These are phyloP conservation scores for Phaffomyces opuntiae DNA, from an alignment of 805 yeast species.

Conservation along the genomic window DNA sequence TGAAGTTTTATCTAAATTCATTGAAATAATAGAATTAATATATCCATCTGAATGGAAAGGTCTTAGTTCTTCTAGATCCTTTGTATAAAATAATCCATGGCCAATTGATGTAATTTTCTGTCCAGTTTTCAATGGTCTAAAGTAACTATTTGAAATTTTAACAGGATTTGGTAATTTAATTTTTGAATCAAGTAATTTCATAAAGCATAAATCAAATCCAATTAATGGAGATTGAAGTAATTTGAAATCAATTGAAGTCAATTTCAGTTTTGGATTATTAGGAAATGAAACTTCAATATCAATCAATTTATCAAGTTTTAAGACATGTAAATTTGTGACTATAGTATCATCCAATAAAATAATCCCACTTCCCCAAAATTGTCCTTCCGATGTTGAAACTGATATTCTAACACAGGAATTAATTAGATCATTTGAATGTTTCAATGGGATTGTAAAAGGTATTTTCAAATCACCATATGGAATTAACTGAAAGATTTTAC, in stretches of 20 bases:
- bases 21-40: conserved; percentile 13
- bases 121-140: conserved; percentile 10
- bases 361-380: conserved; percentile 26
- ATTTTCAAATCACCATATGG: conserved; percentile 3
- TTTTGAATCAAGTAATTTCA: conserved; percentile 8
- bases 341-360: conserved; percentile 11
- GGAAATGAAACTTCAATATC: conserved; percentile 12
- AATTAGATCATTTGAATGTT: conserved; percentile 1
- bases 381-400: conserved; percentile 11
- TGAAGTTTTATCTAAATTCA: conserved; percentile 8
- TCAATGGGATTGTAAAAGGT: background rate
- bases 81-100: conserved; percentile 19
- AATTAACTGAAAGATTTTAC: conserved; percentile 12
- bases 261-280: background rate
- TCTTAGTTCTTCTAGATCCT: conserved; percentile 2
- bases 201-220: conserved; percentile 23
- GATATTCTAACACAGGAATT: conserved; percentile 20
- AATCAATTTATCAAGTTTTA: conserved; percentile 11
- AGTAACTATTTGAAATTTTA: conserved; percentile 1
- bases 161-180: conserved; percentile 10
- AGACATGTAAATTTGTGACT: conserved; percentile 22
- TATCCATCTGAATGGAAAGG: conserved; percentile 20
- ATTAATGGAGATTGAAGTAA: conserved; percentile 12
- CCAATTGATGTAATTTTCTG: conserved; percentile 19
- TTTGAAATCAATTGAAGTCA: conserved; percentile 10